Base-by-base conservation (phyloP, 2,329 filamentous ascomycete genomes). In the Botryotinia calthae region DNA sequence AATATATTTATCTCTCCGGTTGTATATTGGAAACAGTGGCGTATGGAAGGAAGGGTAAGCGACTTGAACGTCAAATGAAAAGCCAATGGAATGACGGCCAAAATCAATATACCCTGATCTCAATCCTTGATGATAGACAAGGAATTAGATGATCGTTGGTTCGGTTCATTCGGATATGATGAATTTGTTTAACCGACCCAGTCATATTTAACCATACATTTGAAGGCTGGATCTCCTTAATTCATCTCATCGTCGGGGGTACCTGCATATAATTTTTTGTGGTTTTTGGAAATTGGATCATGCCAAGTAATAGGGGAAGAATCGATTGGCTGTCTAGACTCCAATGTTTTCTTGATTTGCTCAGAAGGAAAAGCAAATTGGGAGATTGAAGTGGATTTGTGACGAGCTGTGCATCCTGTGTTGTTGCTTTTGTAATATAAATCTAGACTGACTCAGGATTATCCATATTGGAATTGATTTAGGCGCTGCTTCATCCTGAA, bases 21-120 rank as follows among this genome's bases (percentile, higher is more conserved):
- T 58, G 58, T 48, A 63, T 70, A 70, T 70, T 70, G 31, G 63
- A 72, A 72, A 72, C 54, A 72, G 31, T 68, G 51, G 70, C 70
- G 62, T 44, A 22, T 31, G 48, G 28, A 66, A 56, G 54, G 70
- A 34, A 67, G 4, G 34, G 69, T 71, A 71, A 71, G 59, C 59
- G 31, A 42, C 46, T 28, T 34, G 61, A n/a, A 34, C 28, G 34
- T 25, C 51, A 61, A 34, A 71, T 58, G 34, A 66, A 65, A 46
- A 42, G 4, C 46, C 48, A 28, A 54, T 67, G 25, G 31, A 40
- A 28, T 54, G n/a, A 54, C 22, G n/a, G 28, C 42, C n/a, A 58
- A 18, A 66, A 44, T 66, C 7, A 28, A 31, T 25, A 18, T 56
- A 67, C 70, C 70, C 28, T 70, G 62, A n/a, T n/a, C 18, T 2